Evolutionary conservation across 345 rosid genomes (phyloP), one percentile per base, ranked within the genome.

Genomic region (Carallia pectinifolia): DNA sequence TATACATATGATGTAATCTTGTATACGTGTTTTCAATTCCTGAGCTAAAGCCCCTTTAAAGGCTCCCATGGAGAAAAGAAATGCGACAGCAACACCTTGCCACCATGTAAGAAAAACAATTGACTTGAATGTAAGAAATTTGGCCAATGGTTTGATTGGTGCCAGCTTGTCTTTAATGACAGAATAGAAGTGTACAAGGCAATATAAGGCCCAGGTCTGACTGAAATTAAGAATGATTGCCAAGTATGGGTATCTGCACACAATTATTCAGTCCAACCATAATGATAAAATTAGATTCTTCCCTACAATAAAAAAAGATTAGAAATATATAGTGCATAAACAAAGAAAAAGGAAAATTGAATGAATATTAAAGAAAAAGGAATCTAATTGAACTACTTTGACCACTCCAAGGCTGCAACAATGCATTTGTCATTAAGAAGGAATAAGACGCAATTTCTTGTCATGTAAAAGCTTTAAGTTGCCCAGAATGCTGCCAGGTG

Each of bases 21-120:
- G 98, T 67, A 95, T 89, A 10, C 94, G 84, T 15, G 94, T 89
- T 75, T 92, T 92, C 79, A 95, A 78, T 77, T 95, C 94, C 85
- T 85, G 92, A 36, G 99, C 99, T 74, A 90, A 79, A 48, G 91
- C 67, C 19, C 99, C 98, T 73, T 81, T 95, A 70, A 95, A 86
- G 52, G 82, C 90, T 73, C 99, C 99, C 77, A 88, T 77, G 17
- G 94, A 85, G 81, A 89, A 90, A 74, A 95, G 97, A 85, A 95
- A 92, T 29, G 99, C 98, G 73, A 95, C 85, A 30, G 91, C 82
- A 19, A 95, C 74, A 55, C 99, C 99, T 92, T 95, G 98, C 99
- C 99, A 95, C 99, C 99, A 95, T 37, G 99, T 95, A 74, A 95
- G 88, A 85, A 95, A 95, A 18, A 95, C 96, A 48, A 95, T 95